These are phyloP conservation scores for Sporobolomyces phaffii DNA, from an alignment of 768 basidiomycete species.

Conservation along the genomic window DNA sequence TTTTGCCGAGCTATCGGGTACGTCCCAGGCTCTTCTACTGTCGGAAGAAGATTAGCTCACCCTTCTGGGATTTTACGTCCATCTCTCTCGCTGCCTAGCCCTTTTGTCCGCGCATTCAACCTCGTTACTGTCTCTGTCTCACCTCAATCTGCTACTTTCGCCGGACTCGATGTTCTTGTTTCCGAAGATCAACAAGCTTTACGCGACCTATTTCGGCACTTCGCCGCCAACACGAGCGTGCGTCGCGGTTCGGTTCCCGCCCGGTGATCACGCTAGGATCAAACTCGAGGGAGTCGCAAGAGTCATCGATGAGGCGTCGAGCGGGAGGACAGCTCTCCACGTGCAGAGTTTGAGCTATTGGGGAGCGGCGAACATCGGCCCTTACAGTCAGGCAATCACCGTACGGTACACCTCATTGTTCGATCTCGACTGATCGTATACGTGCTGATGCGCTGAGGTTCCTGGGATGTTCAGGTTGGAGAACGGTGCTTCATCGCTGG, in stretches of 20 bases:
- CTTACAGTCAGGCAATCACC: conserved; percentile 86
- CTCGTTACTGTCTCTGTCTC: conserved; percentile 57
- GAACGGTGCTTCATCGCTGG: conserved; percentile 83
- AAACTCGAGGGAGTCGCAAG: conserved; percentile 78
- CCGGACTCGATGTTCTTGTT: conserved; percentile 67
- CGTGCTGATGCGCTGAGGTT: not conserved
- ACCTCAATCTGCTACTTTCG: conserved; percentile 71
- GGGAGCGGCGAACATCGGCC: conserved; percentile 98
- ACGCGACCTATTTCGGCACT: conserved; percentile 73
- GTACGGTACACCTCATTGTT: conserved; percentile 51
- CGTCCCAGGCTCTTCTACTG: too few species aligned
- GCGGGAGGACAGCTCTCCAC: conserved; percentile 66
- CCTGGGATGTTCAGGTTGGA: not conserved
- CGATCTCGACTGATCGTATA: too few species aligned
- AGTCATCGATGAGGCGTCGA: conserved; percentile 44
- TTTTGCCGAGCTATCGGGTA: conserved; percentile 63
- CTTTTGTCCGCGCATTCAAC: conserved; percentile 56
- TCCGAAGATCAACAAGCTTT: conserved; percentile 66
- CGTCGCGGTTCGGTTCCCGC: conserved; percentile 68
- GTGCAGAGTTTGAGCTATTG: conserved; percentile 96
- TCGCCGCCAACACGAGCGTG: conserved; percentile 95
- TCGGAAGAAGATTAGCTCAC: too few species aligned
- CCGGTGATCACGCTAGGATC: conserved; percentile 49
- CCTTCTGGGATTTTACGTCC: too few species aligned
- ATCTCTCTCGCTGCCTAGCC: too few species aligned